These are phyloP conservation scores for Grammothele lineata DNA, from an alignment of 768 basidiomycete genomes.

Conservation along the genomic window DNA sequence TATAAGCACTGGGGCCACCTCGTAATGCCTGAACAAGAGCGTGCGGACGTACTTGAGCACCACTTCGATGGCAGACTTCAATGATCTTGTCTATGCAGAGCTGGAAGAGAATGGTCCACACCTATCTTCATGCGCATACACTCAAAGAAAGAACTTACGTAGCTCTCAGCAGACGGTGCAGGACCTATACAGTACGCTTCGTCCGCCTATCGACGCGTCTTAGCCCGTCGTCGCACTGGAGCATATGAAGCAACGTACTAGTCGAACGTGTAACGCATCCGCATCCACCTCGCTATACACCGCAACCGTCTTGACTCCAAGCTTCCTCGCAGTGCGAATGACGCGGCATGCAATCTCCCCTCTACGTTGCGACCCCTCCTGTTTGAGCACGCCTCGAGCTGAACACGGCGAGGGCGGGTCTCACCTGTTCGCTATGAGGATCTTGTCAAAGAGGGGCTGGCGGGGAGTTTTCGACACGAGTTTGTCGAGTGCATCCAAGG, in stretches of 20 bases:
- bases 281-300: slow-evolving; percentile 88
- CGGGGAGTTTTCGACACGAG: background rate
- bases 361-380: slow-evolving; percentile 48
- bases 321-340: slow-evolving; percentile 81
- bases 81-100: slow-evolving; percentile 86
- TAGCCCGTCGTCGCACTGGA: background rate
- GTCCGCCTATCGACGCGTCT: slow-evolving; percentile 39
- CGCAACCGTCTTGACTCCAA: slow-evolving; percentile 89
- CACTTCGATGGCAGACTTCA: slow-evolving; percentile 72
- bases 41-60: slow-evolving; percentile 65
- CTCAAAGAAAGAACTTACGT: slow-evolving; percentile 50
- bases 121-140: no score
- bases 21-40: background rate
- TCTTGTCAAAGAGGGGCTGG: slow-evolving; percentile 79
- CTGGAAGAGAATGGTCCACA: slow-evolving; percentile 36
- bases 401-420: slow-evolving; percentile 5
- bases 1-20: background rate
- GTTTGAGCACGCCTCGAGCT: background rate
- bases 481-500: no score
- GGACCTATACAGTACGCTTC: slow-evolving; percentile 75
- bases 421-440: slow-evolving; percentile 86
- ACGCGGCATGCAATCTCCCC: slow-evolving; percentile 97
- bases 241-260: slow-evolving; percentile 41
- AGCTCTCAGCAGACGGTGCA: slow-evolving; percentile 84
- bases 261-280: slow-evolving; percentile 73